Conservation (phyloP, 2,329 filamentous ascomycete species). For the Cytospora paraplurivora region DNA sequence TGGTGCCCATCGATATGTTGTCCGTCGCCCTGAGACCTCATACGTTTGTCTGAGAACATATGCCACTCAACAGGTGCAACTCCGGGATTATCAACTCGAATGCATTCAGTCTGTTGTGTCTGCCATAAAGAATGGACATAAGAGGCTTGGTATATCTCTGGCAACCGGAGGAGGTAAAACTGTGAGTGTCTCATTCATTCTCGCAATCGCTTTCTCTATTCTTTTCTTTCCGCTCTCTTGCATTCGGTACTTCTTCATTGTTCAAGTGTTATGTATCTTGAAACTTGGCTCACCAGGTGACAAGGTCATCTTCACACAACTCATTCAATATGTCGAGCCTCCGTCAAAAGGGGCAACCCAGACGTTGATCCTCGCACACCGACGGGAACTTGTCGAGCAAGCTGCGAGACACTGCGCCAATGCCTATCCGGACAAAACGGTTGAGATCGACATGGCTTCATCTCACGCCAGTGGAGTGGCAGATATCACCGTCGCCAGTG, state of each 20-base stretch:
- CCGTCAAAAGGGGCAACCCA: conserved; percentile 62
- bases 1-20: neutral
- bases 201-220: no score
- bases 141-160: conserved; percentile 79
- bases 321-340: conserved; percentile 75
- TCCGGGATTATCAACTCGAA: conserved; percentile 88
- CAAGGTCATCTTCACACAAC: conserved; percentile 91
- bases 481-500: conserved; percentile 91
- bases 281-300: conserved; percentile 9
- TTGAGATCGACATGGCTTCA: conserved; percentile 91
- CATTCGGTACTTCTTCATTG: no score
- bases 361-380: conserved; percentile 89
- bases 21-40: neutral
- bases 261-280: neutral
- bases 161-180: conserved; percentile 91
- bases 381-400: conserved; percentile 91
- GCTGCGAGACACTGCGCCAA: conserved; percentile 80
- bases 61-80: conserved; percentile 34
- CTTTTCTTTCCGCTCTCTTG: conserved; percentile 19
- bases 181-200: conserved; percentile 46
- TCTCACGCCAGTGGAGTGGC: conserved; percentile 75
- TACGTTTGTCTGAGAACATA: conserved; percentile 6
- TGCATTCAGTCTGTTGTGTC: conserved; percentile 80
- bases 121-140: conserved; percentile 70
- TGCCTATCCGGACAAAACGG: conserved; percentile 76